Base-by-base conservation (phyloP, 345 rosid species). In the Microcos paniculata region DNA sequence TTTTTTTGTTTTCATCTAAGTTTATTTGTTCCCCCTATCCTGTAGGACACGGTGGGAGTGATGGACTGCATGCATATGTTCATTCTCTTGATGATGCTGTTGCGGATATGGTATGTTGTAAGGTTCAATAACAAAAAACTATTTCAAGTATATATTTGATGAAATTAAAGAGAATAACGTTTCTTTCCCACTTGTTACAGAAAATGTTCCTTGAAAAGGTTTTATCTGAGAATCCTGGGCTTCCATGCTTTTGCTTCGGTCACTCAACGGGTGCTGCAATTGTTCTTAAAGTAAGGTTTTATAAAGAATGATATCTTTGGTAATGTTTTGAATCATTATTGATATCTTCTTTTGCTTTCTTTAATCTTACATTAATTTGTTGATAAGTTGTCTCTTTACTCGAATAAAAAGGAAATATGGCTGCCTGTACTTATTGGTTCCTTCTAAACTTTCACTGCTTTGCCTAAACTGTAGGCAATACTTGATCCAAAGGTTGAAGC, bases 191-290 rank as follows among this genome's bases (percentile, higher is more conserved):
- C 48, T 77, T 69, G 76, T 14, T 57, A 65, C 87, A 96, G 99
- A 92, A 93, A 80, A 80, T 84, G 49, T 91, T 84, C 77, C 82
- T 93, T 51, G 91, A 87, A 1, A 96, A 85, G 78, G 89, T 92
- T 56, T 73, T 88, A 55, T 61, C 85, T 28, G 97, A 91, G 62
- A 86, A 93, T 79, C 92, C 86, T 23, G 91, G 88, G 70, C 81
- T 90, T 38, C 95, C 94, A 11, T 96, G 97, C 84, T 96, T 96
- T 82, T 91, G 92, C 80, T 82, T 96, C 79, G 98, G 98, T 68
- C 99, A 96, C 77, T 96, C 99, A 12, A 93, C 97, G 1, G 98
- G 99, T 35, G 99, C 88, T 28, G 96, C 98, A 28, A 92, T 93
- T 73, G 84, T 91, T 61, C 88, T 96, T 56, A 91, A 96, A 89